Evolutionary conservation across 306 rosid genomes (phyloP).

Genomic region (Comarum palustre): DNA sequence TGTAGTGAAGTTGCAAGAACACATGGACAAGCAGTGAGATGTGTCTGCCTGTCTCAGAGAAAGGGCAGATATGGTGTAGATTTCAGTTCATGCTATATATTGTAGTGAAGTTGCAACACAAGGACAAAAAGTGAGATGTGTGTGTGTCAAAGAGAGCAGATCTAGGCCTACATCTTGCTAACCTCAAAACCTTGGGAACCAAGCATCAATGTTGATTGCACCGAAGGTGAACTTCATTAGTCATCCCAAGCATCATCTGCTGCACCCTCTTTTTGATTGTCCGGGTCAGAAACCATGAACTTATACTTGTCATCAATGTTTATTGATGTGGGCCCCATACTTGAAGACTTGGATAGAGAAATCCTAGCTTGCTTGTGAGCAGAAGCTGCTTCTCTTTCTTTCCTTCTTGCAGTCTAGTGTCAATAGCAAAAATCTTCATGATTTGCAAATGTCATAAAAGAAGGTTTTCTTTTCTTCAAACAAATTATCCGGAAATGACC

Average conservation of each 20-base stretch:
- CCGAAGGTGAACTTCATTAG: conserved; percentile 24
- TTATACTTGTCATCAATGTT: conserved; percentile 73
- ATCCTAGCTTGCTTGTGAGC: conserved; percentile 70
- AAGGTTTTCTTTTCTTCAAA: neutral
- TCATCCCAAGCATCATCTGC: conserved; percentile 95
- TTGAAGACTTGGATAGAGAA: conserved; percentile 48
- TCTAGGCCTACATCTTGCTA: conserved; percentile 21
- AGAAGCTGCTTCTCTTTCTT: conserved; percentile 85
- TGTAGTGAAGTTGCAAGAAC: neutral
- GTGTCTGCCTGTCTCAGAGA: neutral
- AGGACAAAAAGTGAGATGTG: neutral
- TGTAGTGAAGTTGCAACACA: neutral
- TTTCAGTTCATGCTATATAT: no score
- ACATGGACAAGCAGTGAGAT: neutral
- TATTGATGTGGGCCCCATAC: conserved; percentile 47
- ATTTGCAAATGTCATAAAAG: neutral
- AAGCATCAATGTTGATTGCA: conserved; percentile 28
- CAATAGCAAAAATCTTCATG: conserved; percentile 21
- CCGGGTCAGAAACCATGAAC: conserved; percentile 62
- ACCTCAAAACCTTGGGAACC: conserved; percentile 24
- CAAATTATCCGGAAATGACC: neutral
- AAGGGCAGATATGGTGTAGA: neutral
- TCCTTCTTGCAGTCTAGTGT: conserved; percentile 73
- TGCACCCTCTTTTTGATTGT: conserved; percentile 55
- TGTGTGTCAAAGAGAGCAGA: neutral